Base-by-base conservation (phyloP, 2,329 filamentous ascomycete species). In the Madurella mycetomatis region DNA sequence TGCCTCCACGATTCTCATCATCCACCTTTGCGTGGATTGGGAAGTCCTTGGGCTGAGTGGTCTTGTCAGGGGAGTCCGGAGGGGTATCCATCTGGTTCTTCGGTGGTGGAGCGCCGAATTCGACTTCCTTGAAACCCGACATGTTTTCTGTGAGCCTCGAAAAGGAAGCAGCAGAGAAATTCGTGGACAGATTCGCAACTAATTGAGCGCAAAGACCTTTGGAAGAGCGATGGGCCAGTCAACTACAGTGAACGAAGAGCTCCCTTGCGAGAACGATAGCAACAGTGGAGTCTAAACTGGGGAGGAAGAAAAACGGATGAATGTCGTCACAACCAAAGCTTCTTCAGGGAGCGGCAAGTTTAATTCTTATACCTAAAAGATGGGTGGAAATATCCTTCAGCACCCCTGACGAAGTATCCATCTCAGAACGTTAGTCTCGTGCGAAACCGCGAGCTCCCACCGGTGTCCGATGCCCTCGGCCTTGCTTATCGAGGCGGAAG, bases 21-120 rank as follows among this genome's bases (percentile, higher is more conserved):
- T 58, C 57, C 13, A 32, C 53, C 47, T 57, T 60, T 34, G 56
- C 57, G 51, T 54, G 53, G 57, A 5, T 40, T 30, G 1, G 51
- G 48, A 17, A 56, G 55, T 54, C 46, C 49, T 44, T 51, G 31
- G 50, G 45, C 9, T 55, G 51, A 16, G 48, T 54, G 18, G 41
- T 39, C 51, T 54, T 59, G 45, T 46, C 41, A 2, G 60, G 58
- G 8, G 58, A 62, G 18, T 59, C 54, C 2, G 58, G 58, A 2
- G 60, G 60, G 4, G 60, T 62, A 47, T 62, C 40, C 2, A 59
- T 51, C 0, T 39, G 25, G 8, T 49, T 34, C 19, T 55, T 39
- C 16, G 49, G 16, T 15, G 51, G 25, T 16, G 41, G 16, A n/a
- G 37, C 32, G 43, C 41, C 45, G 37, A 61, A 58, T 15, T 58